Conservation (phyloP, 2,329 filamentous ascomycete genomes). For the Trichophyton equinum region DNA sequence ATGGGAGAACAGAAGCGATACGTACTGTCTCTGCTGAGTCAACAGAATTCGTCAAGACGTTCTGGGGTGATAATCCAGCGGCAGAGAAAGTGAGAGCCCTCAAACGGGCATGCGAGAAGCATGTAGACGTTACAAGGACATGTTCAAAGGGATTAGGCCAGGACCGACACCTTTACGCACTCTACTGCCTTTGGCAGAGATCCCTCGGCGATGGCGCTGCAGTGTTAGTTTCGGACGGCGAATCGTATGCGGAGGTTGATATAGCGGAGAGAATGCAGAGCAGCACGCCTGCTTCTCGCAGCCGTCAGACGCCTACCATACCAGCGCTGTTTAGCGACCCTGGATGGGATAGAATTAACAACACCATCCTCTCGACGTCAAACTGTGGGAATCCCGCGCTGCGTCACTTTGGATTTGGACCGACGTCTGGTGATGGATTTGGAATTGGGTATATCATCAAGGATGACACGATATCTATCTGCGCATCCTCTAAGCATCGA, state of each 20-base stretch:
- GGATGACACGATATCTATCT: conserved; percentile 78
- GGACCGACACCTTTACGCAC: conserved; percentile 83
- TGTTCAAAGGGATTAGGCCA: conserved; percentile 85
- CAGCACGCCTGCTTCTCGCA: conserved; percentile 7
- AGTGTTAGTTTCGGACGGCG: conserved; percentile 46
- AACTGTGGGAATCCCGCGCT: conserved; percentile 96
- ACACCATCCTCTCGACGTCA: conserved; percentile 87
- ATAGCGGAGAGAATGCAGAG: conserved; percentile 14
- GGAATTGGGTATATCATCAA: conserved; percentile 99
- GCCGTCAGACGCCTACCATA: conserved; percentile 36
- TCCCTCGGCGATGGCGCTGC: conserved; percentile 59
- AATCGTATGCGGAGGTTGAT: conserved; percentile 48
- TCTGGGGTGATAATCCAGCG: conserved; percentile 83
- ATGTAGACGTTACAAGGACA: conserved; percentile 65
- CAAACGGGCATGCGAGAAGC: conserved; percentile 68
- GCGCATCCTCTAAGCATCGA: conserved; percentile 82
- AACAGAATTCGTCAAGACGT: conserved; percentile 79
- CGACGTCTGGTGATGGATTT: conserved; percentile 85
- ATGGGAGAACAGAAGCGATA: conserved; percentile 89
- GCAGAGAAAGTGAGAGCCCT: conserved; percentile 77
- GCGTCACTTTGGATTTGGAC: conserved; percentile 91
- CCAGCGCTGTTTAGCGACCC: conserved; percentile 74
- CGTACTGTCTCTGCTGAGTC: conserved; percentile 72
- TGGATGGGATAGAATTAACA: conserved; percentile 93
- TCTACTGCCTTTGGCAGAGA: conserved; percentile 91